Base-by-base conservation (phyloP, 805 yeast genomes). In the Wickerhamiella hasegawae region DNA sequence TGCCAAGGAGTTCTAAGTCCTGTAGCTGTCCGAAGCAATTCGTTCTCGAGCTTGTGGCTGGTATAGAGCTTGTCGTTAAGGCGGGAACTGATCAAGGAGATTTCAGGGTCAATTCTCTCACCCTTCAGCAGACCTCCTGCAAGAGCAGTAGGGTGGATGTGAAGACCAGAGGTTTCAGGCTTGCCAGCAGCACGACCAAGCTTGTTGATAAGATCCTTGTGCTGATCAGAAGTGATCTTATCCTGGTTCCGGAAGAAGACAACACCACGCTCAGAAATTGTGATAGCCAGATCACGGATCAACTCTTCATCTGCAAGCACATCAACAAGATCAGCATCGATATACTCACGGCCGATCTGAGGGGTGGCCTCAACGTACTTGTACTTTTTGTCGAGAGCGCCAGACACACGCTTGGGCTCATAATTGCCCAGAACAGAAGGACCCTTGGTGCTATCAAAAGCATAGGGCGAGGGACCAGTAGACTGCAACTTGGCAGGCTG, bases 231-330 rank as follows among this genome's bases (percentile, higher is more conserved):
- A 30, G 43, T 43, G 28, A 52, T 35, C 31, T 66, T 63, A 29
- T 48, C 23, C 45, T 66, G 71, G 45, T 63, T 57, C 42, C 66
- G 52, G 60, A 67, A 66, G 46, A 67, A 65, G 5, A 66, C 71
- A 30, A 66, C 71, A 19, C 63, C 66, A 41, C 71, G 55, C 50
- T 64, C 66, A 5, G 70, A 59, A 14, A 65, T 48, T 23, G 63
- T 47, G 16, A 64, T 44, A 8, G 71, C 72, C 40, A 66, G 54
- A 39, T 66, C 71, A 40, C 64, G 42, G 12, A 50, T 38, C 17
- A 47, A 45, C 23, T 43, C 45, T n/a, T 53, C 54, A 33, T 51
- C 49, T 17, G 40, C 28, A 14, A 53, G 40, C 26, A 52, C 36
- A 5, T 53, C 57, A 5, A 35, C 26, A 17, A 53, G 43, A 17